These are phyloP conservation scores for Hypoxylon sp. DNA, from an alignment of 2,329 filamentous ascomycete genomes.

Conservation along the genomic window DNA sequence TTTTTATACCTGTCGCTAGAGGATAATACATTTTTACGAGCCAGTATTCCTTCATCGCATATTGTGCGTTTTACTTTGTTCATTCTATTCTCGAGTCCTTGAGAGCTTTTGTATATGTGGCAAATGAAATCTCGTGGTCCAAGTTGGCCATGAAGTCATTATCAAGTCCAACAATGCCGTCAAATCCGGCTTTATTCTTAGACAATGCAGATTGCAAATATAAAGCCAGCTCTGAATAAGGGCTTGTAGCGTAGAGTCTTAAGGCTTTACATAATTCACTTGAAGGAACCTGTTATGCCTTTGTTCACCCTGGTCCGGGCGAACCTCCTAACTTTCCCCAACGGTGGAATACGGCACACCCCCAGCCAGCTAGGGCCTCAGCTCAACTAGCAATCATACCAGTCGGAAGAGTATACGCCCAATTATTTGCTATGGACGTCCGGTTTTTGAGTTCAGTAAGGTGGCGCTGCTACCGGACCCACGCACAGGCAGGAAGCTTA, in stretches of 20 bases:
- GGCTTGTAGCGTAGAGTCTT: not conserved
- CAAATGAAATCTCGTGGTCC: not conserved
- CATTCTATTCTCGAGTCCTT: too few relatives aligned
- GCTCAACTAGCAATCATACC: too few relatives aligned
- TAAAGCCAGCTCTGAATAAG: not conserved
- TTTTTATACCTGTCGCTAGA: slow-evolving; percentile 24
- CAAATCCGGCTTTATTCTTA: not conserved
- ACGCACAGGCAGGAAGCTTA: too few relatives aligned
- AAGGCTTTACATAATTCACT: not conserved
- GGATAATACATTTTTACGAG: not conserved
- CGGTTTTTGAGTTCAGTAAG: too few relatives aligned
- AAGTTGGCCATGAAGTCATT: not conserved
- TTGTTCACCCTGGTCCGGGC: not conserved
- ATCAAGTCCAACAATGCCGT: not conserved
- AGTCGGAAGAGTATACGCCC: too few relatives aligned
- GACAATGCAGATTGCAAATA: not conserved
- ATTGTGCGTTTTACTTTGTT: slow-evolving; percentile 1
- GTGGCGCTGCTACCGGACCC: too few relatives aligned
- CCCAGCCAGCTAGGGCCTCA: too few relatives aligned
- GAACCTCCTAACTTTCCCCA: not conserved
- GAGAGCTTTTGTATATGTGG: slow-evolving; percentile 11
- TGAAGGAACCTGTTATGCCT: not conserved
- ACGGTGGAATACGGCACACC: too few relatives aligned
- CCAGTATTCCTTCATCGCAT: not conserved
- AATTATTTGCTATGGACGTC: too few relatives aligned